Evolutionary conservation across 2,329 filamentous ascomycete species (phyloP), one percentile per base, ranked within the genome.

Genomic region (Verticillium isaacii): DNA sequence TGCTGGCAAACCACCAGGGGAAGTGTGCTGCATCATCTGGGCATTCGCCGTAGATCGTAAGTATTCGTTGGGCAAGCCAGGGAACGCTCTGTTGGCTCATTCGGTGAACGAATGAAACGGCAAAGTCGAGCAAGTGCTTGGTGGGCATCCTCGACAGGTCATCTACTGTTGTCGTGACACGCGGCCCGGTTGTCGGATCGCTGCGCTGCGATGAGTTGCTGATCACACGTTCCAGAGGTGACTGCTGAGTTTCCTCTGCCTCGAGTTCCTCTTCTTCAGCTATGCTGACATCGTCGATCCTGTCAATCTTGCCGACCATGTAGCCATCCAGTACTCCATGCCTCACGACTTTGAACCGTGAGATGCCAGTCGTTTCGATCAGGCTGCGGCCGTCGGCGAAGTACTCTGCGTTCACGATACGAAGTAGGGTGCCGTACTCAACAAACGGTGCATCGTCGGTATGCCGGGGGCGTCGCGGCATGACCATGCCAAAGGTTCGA

Each of bases 1-100:
- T 87, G 69, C 87, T 91, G 11, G 90, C 93, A 67, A 97, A 89
- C 93, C 93, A 97, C 83, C 93, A 97, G 0, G 93, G 91, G 67
- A 97, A 95, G 1, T 86, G 73, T 3, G 88, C 88, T 1, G 92
- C 88, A 69, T 96, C 91, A 17, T 85, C 80, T 0, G 92, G 93
- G 23, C 89, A 89, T 62, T 90, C 85, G 14, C 93, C 93, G 66
- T 94, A 95, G 6, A 90, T 87, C 36, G 85, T 78, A 34, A 93
- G 78, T 37, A 93, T 88, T 9, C 89, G 85, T 50, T 87, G 82
- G 61, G 90, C 85, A 32, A 96, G 78, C 92, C 92, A 96, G 0
- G 85, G 83, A 0, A 88, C 89, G 62, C 88, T 90, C 60, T 86
- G 80, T 5, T 81, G 80, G 60, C 86, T 84, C 85, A 92, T 93